Percentiles rank a stretch among this genome's conserved stretches.
Conservation (phyloP, 768 basidiomycete genomes). For the Lactarius sp. region DNA sequence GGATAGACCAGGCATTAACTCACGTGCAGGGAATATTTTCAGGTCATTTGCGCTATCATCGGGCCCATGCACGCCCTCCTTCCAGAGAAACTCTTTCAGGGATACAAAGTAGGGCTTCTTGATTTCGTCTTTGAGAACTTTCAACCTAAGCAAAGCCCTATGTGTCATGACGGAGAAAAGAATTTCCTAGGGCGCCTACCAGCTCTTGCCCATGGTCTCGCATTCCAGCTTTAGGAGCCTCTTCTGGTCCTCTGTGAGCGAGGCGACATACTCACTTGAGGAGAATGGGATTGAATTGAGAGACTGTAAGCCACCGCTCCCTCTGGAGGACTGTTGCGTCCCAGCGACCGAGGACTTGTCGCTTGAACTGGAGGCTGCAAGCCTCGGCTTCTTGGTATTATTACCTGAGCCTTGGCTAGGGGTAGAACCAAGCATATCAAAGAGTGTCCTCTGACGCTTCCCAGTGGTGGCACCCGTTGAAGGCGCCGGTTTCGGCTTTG, state of each 20-base stretch:
- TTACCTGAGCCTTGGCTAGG: conserved; percentile 32
- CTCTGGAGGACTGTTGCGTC: not conserved
- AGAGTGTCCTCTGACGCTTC: conserved; percentile 60
- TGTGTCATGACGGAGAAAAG: not conserved
- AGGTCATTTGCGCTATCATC: conserved; percentile 42
- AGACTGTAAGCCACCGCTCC: conserved; percentile 27
- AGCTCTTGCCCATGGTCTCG: conserved; percentile 68
- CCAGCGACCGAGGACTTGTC: conserved; percentile 3
- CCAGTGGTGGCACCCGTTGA: conserved; percentile 9
- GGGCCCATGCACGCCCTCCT: conserved; percentile 53
- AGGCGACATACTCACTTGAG: conserved; percentile 44
- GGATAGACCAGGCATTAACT: conserved; percentile 29
- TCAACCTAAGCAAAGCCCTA: conserved; percentile 47
- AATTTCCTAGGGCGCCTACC: conserved; percentile 38
- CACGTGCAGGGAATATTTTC: conserved; percentile 78
- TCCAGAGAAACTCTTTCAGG: conserved; percentile 65
- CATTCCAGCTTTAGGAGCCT: conserved; percentile 61
- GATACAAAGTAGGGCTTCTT: conserved; percentile 71
- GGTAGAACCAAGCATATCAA: conserved; percentile 53
- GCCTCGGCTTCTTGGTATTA: conserved; percentile 46
- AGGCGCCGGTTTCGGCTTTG: conserved; percentile 9
- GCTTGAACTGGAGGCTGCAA: conserved; percentile 22
- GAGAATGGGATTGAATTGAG: conserved; percentile 72
- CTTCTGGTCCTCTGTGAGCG: conserved; percentile 53
- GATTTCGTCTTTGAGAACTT: conserved; percentile 68